A percentile compares a stretch with the other conserved stretches of the same genome.
Evolutionary conservation across 2,329 filamentous ascomycete species (phyloP).

Genomic region (Madurella mycetomatis): DNA sequence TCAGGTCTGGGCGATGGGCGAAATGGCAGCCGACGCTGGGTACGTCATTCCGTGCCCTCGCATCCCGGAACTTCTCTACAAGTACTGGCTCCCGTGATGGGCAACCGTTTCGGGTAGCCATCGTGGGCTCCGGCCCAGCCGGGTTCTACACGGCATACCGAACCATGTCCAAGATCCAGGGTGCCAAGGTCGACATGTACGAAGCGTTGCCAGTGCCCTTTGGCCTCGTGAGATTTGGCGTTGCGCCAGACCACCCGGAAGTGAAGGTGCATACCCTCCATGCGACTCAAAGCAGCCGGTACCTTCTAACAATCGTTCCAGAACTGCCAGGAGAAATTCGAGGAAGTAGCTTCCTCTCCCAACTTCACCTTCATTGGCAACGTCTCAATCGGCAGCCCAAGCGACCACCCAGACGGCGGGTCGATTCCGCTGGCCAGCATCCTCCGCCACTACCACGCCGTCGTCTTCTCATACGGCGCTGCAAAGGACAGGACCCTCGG

Average conservation of each 20-base stretch:
- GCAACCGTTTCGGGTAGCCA: slow-evolving; percentile 69
- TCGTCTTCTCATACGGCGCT: slow-evolving; percentile 90
- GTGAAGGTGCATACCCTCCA: slow-evolving; percentile 67
- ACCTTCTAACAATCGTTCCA: slow-evolving; percentile 32
- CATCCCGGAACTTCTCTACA: slow-evolving; percentile 9
- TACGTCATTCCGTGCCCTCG: not conserved
- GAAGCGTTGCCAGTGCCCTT: slow-evolving; percentile 90
- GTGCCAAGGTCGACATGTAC: slow-evolving; percentile 87
- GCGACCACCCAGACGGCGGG: slow-evolving; percentile 37
- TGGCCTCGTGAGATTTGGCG: slow-evolving; percentile 86
- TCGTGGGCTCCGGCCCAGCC: slow-evolving; percentile 90
- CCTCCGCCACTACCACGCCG: slow-evolving; percentile 80
- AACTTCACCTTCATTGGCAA: slow-evolving; percentile 92
- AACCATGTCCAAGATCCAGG: slow-evolving; percentile 68
- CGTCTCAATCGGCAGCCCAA: slow-evolving; percentile 63
- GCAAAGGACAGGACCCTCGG: slow-evolving; percentile 74
- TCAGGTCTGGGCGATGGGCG: not conserved
- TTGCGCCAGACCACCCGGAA: slow-evolving; percentile 97
- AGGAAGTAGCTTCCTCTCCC: slow-evolving; percentile 75
- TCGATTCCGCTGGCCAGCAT: slow-evolving; percentile 64
- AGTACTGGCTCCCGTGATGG: slow-evolving; percentile 25
- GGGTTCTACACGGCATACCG: slow-evolving; percentile 93
- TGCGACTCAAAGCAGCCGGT: no score
- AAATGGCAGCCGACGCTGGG: not conserved
- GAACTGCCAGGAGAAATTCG: slow-evolving; percentile 95